Evolutionary conservation across 164 flowering plant genomes (phyloP), one percentile per base, ranked within the genome.

Genomic region (Berberis vulgaris): DNA sequence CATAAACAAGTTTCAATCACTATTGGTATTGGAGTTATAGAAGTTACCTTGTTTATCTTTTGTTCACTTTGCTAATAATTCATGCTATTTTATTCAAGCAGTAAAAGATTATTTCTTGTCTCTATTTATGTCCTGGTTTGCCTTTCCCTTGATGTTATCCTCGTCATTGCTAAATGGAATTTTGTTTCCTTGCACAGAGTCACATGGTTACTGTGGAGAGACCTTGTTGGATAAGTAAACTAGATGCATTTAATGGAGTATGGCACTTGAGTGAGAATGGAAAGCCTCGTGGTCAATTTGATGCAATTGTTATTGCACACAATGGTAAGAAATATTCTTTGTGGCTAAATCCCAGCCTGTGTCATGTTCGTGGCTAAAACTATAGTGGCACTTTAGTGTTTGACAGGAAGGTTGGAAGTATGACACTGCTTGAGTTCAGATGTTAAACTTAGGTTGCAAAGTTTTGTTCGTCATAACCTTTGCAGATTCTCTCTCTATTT

Each of bases 181-280:
- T 54, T 6, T 63, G 65, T 54, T 10, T n/a, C 12, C 60, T 66
- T 40, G 42, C 78, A 80, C 87, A 92, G 98, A 74, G 82, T 60
- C 13, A 47, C 9, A 66, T 76, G 87, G 83, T 86, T 53, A 70
- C 83, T 74, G 92, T 94, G 70, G 83, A 77, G 66, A 83, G 96
- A 60, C 96, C 97, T 65, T 87, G 88, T 77, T 94, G 98, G 98
- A 85, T 94, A 68, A 87, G 95, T 83, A 82, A 77, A 64, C 69
- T 94, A 38, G 97, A 87, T 67, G 95, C 98, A 7, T 84, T 77
- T 66, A 94, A 94, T 68, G 97, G 97, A 74, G 80, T 77, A 89
- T 94, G 98, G 98, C 80, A 88, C 73, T 73, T 94, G 67, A 85
- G 87, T 65, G 96, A 88, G 79, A 90, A 94, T 67, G 89, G 88